phyloP scores from a whole-genome alignment of 1,139 yeast species.

The Candida glucosophila region DNA sequence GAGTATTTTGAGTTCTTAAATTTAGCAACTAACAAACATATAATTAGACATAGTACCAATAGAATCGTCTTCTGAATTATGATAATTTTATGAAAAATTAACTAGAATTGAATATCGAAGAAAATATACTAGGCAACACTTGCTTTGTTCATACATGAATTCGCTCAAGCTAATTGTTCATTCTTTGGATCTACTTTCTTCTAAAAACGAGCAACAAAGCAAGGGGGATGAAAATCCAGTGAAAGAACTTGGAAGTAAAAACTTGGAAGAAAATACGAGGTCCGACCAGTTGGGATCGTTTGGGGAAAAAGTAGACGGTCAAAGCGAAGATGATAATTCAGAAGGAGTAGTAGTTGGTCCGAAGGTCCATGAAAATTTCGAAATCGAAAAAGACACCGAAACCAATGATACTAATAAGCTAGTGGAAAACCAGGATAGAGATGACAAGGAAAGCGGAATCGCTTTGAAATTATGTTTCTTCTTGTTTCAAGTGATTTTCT shows the following conservation, averaged over 20 bases:
- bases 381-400: constrained; percentile 4
- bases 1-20: too few relatives aligned
- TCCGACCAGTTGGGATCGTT: constrained; percentile 3
- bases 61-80: too few relatives aligned
- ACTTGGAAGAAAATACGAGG: too few relatives aligned
- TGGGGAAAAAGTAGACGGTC: constrained; percentile 2
- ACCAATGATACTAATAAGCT: constrained; percentile 3
- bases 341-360: constrained; percentile 3
- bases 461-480: constrained; percentile 1
- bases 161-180: constrained; percentile 29
- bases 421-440: background rate
- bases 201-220: too few relatives aligned
- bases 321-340: background rate
- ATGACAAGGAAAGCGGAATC: constrained; percentile 1
- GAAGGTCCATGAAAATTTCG: constrained; percentile 7
- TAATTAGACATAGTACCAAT: too few relatives aligned
- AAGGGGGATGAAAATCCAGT: too few relatives aligned
- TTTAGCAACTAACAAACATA: too few relatives aligned
- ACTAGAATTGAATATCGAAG: too few relatives aligned
- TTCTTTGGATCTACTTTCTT: constrained; percentile 27
- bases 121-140: too few relatives aligned
- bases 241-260: too few relatives aligned
- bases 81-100: too few relatives aligned
- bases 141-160: too few relatives aligned
- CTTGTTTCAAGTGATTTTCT: constrained; percentile 8